Evolutionary conservation across 2,329 filamentous ascomycete genomes (phyloP), one percentile per base, ranked within the genome.

Genomic region (Ambrosiella xylebori): DNA sequence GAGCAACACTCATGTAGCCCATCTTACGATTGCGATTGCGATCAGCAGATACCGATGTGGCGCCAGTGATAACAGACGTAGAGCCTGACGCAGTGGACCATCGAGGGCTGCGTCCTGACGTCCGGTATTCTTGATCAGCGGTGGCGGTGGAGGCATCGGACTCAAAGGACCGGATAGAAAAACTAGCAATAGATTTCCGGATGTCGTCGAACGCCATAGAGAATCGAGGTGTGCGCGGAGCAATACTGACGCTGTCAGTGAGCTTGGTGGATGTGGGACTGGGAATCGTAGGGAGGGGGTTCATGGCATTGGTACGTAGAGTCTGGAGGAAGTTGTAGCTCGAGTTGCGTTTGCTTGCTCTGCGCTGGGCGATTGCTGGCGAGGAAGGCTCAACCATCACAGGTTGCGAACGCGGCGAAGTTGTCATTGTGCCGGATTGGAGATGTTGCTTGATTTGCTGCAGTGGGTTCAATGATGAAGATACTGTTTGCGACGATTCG

Each of bases 161-260:
- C 44, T 60, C 58, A n/a, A 45, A 60, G 3, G 59, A 61, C 15
- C 39, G 40, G 38, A 61, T 61, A n/a, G 59, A 61, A 38, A 61
- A 61, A 15, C 54, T 57, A 27, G 58, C 57, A 47, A 63, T 61
- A 12, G 61, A 63, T 41, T 61, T 56, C 57, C 62, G 59, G 49
- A 63, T 53, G 36, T 63, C 61, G 27, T 63, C 62, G 19, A 62
- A 52, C n/a, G 57, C 61, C 7, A 36, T 54, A 6, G 59, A 61
- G 27, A 61, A 58, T 13, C 59, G 59, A 15, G 56, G 37, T 9
- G 59, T 58, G 38, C 59, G 59, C 36, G 59, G 56, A 19, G 56
- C 52, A 17, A 35, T 50, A 17, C 49, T 50, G 39, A 27, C 44
- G 7, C 37, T 7, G 36, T 41, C 41, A 40, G 39, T 54, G 39